phyloP scores from a whole-genome alignment of 805 yeast genomes.

The Barnettozyma siamensis region DNA sequence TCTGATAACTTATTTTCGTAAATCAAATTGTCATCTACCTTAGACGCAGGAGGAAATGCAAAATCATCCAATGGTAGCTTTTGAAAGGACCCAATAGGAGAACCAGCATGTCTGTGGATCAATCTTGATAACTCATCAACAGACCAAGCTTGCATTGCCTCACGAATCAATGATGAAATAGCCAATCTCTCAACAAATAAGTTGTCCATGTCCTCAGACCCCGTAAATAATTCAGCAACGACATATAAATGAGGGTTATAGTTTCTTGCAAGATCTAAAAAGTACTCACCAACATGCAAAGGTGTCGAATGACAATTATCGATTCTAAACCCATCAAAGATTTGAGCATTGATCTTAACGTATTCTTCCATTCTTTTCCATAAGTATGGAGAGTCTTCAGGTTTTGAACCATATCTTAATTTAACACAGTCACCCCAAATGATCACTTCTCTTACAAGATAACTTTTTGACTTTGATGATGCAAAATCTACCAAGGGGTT shows the following conservation, averaged over 20 bases:
- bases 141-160: slow-evolving; percentile 95
- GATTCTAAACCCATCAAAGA: slow-evolving; percentile 84
- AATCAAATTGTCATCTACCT: slow-evolving; percentile 16
- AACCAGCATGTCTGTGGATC: slow-evolving; percentile 89
- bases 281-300: slow-evolving; percentile 83
- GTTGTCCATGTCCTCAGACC: slow-evolving; percentile 86
- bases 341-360: slow-evolving; percentile 60
- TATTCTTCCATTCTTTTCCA: slow-evolving; percentile 88
- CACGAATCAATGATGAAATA: slow-evolving; percentile 82
- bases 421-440: slow-evolving; percentile 98
- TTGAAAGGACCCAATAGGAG: slow-evolving; percentile 88
- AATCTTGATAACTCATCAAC: slow-evolving; percentile 80
- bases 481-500: slow-evolving; percentile 94
- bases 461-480: slow-evolving; percentile 68
- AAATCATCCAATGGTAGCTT: slow-evolving; percentile 74
- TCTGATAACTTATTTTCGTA: slow-evolving; percentile 42
- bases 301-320: slow-evolving; percentile 98
- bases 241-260: slow-evolving; percentile 84
- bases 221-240: slow-evolving; percentile 91
- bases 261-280: slow-evolving; percentile 81
- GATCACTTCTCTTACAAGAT: slow-evolving; percentile 85
- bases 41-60: slow-evolving; percentile 54
- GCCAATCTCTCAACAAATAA: slow-evolving; percentile 88
- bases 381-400: slow-evolving; percentile 79
- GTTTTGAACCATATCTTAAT: slow-evolving; percentile 72